These are phyloP conservation scores for Litsea cubeba DNA, from an alignment of 164 flowering plant genomes.

Conservation along the genomic window DNA sequence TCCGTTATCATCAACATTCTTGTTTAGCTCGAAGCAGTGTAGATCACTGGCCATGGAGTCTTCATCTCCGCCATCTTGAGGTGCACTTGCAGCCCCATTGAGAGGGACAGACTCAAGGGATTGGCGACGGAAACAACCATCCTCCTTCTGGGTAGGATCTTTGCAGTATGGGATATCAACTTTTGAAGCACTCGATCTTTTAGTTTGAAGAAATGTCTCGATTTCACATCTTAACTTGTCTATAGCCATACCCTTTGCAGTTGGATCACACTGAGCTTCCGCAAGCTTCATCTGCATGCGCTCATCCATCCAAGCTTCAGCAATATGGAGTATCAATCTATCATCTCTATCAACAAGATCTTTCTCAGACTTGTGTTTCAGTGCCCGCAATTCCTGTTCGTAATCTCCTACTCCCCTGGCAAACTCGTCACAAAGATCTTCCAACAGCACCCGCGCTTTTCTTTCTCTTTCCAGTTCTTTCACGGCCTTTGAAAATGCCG, in stretches of 20 bases:
- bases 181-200: slow-evolving; percentile 18
- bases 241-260: slow-evolving; percentile 36
- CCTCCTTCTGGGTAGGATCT: slow-evolving; percentile 14
- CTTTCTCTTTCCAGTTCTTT: slow-evolving; percentile 70
- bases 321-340: slow-evolving; percentile 60
- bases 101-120: slow-evolving; percentile 66
- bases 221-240: slow-evolving; percentile 62
- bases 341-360: slow-evolving; percentile 36
- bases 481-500: slow-evolving; percentile 40
- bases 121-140: slow-evolving; percentile 24
- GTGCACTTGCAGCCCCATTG: slow-evolving; percentile 62
- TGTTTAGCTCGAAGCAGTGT: slow-evolving; percentile 49
- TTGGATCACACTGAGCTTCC: slow-evolving; percentile 24
- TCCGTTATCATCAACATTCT: slow-evolving; percentile 23
- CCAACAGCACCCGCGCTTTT: slow-evolving; percentile 50
- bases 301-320: slow-evolving; percentile 94
- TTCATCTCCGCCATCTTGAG: slow-evolving; percentile 49
- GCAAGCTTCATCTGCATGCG: slow-evolving; percentile 64
- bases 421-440: slow-evolving; percentile 86
- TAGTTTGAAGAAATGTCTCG: slow-evolving; percentile 62
- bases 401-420: slow-evolving; percentile 71
- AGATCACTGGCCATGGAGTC: slow-evolving; percentile 44
- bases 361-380: slow-evolving; percentile 38
- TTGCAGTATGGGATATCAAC: slow-evolving; percentile 8
- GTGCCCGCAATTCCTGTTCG: slow-evolving; percentile 45